Conservation (phyloP, 768 basidiomycete genomes). For the Tulasnella sp. region DNA sequence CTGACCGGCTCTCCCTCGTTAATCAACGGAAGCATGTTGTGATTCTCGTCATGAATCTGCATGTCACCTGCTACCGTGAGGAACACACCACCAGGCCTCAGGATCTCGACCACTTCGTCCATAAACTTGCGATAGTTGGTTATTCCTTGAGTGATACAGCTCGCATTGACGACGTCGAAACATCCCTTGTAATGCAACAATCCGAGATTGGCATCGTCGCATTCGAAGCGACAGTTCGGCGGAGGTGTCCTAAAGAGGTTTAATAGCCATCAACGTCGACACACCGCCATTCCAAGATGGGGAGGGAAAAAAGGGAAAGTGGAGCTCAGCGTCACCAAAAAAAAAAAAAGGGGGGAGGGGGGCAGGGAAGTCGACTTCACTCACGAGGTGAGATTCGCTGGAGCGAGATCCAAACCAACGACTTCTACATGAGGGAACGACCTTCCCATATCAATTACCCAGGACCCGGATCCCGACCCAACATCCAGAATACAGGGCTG, state of each 20-base stretch:
- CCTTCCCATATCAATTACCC: slow-evolving; percentile 10
- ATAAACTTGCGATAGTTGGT: slow-evolving; percentile 1
- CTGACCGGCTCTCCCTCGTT: not conserved
- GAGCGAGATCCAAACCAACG: slow-evolving; percentile 11
- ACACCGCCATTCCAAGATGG: too few relatives aligned
- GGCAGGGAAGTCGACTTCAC: not conserved
- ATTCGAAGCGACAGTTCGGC: slow-evolving; percentile 11
- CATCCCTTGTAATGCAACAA: not conserved
- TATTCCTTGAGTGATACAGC: not conserved
- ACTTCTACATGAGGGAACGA: slow-evolving; percentile 7
- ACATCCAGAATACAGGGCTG: slow-evolving; percentile 11
- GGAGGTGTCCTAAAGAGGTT: not conserved
- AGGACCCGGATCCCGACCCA: slow-evolving; percentile 9
- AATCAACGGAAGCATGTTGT: not conserved
- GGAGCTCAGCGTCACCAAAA: too few relatives aligned
- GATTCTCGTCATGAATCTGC: slow-evolving; percentile 1
- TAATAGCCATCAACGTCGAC: too few relatives aligned
- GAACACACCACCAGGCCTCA: slow-evolving; percentile 10
- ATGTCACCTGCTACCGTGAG: not conserved
- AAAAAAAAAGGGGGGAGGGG: too few relatives aligned
- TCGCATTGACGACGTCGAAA: slow-evolving; percentile 6
- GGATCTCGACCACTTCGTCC: not conserved
- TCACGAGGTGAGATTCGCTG: slow-evolving; percentile 1
- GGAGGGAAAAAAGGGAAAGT: not conserved
- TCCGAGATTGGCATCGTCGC: slow-evolving; percentile 18